phyloP scores from a whole-genome alignment of 352 stramenopile genomes.

The Plasmopara muralis region DNA sequence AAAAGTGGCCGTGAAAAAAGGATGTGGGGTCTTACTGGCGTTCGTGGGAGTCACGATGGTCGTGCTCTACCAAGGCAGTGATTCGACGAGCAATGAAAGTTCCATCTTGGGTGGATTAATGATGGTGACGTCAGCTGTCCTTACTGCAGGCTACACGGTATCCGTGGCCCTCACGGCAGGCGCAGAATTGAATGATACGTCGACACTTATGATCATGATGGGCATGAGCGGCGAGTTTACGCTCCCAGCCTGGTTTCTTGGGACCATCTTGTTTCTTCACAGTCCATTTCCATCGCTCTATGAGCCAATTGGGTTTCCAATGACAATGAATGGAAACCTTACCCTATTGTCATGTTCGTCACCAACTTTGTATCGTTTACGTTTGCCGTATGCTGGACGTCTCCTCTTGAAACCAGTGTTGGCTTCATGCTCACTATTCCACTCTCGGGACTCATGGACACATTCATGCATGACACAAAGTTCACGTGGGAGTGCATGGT shows the following conservation, averaged over 20 bases:
- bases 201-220: slow-evolving; percentile 33
- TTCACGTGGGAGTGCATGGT: slow-evolving; percentile 45
- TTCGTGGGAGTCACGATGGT: slow-evolving; percentile 45
- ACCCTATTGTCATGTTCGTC: slow-evolving; percentile 28
- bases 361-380: slow-evolving; percentile 41
- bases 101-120: slow-evolving; percentile 33
- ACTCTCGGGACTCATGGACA: slow-evolving; percentile 40
- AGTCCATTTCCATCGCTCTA: slow-evolving; percentile 36
- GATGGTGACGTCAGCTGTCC: slow-evolving; percentile 36
- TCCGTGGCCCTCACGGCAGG: slow-evolving; percentile 31
- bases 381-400: slow-evolving; percentile 46
- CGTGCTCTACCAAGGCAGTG: slow-evolving; percentile 35
- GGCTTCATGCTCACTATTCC: slow-evolving; percentile 57
- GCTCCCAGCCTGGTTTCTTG: slow-evolving; percentile 39
- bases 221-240: slow-evolving; percentile 37
- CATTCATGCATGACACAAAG: slow-evolving; percentile 31
- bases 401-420: slow-evolving; percentile 51
- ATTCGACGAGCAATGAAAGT: slow-evolving; percentile 14
- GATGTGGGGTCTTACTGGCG: slow-evolving; percentile 34
- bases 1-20: slow-evolving; percentile 28
- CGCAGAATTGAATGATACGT: slow-evolving; percentile 39
- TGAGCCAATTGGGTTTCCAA: slow-evolving; percentile 41
- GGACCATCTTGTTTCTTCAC: slow-evolving; percentile 31
- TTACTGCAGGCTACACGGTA: slow-evolving; percentile 51
- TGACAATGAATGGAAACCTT: slow-evolving; percentile 25